A percentile compares a stretch with the other conserved stretches of the same genome.
Evolutionary conservation across 2,329 filamentous ascomycete species (phyloP).

Genomic region (Sarocladium brachiariae): DNA sequence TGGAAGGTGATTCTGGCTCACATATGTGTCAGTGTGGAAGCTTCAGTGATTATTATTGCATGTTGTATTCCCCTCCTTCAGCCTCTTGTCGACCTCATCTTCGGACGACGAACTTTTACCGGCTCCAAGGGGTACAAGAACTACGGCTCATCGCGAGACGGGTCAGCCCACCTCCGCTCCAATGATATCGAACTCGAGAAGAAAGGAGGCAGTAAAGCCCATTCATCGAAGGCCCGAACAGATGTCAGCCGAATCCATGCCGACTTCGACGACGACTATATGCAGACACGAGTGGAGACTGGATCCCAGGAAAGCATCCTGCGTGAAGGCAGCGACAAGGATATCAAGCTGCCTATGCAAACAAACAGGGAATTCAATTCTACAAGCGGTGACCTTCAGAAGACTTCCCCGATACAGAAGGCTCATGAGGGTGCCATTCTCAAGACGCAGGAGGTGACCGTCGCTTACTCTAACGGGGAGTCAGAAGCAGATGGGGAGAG

Average conservation of each 20-base stretch:
- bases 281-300: slow-evolving; percentile 3
- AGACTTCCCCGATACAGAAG: no score
- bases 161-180: background rate
- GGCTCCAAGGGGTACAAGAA: slow-evolving; percentile 9
- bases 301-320: slow-evolving; percentile 12
- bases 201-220: background rate
- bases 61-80: slow-evolving; percentile 28
- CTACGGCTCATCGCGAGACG: slow-evolving; percentile 10
- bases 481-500: background rate
- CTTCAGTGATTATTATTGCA: slow-evolving; percentile 27
- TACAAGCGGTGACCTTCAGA: no score
- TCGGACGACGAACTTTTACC: slow-evolving; percentile 14
- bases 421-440: background rate
- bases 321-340: background rate
- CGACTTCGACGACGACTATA: slow-evolving; percentile 2
- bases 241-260: slow-evolving; percentile 5
- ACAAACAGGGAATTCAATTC: background rate
- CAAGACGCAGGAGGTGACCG: slow-evolving; percentile 4
- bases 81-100: slow-evolving; percentile 22
- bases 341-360: slow-evolving; percentile 33
- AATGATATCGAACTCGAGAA: slow-evolving; percentile 6
- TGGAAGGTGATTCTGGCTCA: background rate
- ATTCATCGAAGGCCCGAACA: background rate
- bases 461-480: background rate
- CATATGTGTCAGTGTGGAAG: slow-evolving; percentile 21